Conservation (phyloP, 1,284 basidiomycete species). For the Malassezia slooffiae region DNA sequence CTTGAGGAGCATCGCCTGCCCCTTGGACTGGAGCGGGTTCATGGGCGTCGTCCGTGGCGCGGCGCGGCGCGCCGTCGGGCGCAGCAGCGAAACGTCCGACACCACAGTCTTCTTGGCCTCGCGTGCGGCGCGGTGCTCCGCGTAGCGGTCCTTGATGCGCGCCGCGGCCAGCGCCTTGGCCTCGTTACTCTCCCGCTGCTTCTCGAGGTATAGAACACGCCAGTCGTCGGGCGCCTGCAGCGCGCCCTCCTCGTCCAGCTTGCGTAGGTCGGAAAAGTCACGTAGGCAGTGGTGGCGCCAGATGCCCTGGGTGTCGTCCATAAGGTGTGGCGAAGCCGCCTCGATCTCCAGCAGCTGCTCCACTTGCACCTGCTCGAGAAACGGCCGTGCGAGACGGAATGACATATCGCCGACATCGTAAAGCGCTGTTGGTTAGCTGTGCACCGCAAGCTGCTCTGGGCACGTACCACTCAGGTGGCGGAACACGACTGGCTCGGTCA, state of each 20-base stretch:
- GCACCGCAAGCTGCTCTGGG: too few relatives aligned
- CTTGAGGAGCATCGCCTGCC: constrained; percentile 10
- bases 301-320: constrained; percentile 18
- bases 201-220: constrained; percentile 22
- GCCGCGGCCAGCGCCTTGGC: constrained; percentile 24
- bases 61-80: background rate
- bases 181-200: constrained; percentile 25
- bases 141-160: constrained; percentile 33
- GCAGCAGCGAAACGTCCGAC: constrained; percentile 14
- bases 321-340: constrained; percentile 30
- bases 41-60: background rate
- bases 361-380: constrained; percentile 32
- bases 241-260: constrained; percentile 15
- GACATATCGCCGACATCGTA: constrained; percentile 40
- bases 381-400: constrained; percentile 28
- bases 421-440: constrained; percentile 14
- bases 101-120: constrained; percentile 30
- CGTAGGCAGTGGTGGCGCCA: constrained; percentile 36
- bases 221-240: constrained; percentile 20
- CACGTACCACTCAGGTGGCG: constrained; percentile 24
- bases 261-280: constrained; percentile 33
- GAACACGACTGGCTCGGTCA: constrained; percentile 19
- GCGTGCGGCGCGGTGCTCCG: constrained; percentile 29
- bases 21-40: constrained; percentile 2
- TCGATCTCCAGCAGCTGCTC: constrained; percentile 35